These are phyloP conservation scores for Alternaria solani DNA, from an alignment of 2,329 filamentous ascomycete species.

Conservation along the genomic window DNA sequence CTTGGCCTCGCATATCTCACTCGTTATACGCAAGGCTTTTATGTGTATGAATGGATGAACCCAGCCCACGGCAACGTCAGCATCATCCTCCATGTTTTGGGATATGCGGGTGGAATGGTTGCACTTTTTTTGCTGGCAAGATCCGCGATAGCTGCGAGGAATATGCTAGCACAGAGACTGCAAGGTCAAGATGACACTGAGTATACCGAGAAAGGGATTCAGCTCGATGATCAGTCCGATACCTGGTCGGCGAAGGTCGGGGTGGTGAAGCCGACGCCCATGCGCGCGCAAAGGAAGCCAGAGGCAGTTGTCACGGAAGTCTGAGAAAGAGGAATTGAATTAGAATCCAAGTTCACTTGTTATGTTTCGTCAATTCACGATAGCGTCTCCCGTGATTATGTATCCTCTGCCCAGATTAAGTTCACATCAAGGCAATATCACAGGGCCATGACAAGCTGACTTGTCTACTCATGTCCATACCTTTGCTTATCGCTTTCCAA, in stretches of 20 bases:
- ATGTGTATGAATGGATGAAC: slow-evolving; percentile 69
- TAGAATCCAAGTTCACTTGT: background rate
- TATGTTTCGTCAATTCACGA: background rate
- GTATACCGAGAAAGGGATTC: slow-evolving; percentile 18
- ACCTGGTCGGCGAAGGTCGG: slow-evolving; percentile 23
- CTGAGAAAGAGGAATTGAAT: background rate
- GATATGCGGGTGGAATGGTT: slow-evolving; percentile 33
- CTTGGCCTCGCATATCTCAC: slow-evolving; percentile 77
- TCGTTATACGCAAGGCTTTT: slow-evolving; percentile 71
- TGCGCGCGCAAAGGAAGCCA: slow-evolving; percentile 4
- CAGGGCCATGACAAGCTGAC: background rate
- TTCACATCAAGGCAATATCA: background rate
- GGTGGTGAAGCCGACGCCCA: slow-evolving; percentile 13
- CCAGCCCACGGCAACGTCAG: slow-evolving; percentile 34
- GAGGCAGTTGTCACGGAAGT: background rate
- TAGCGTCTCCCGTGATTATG: background rate
- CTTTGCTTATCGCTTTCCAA: background rate
- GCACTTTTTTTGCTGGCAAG: slow-evolving; percentile 29
- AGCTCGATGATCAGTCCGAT: slow-evolving; percentile 19
- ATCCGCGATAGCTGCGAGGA: slow-evolving; percentile 23
- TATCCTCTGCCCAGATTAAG: background rate
- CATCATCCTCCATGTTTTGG: slow-evolving; percentile 32
- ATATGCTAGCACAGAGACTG: slow-evolving; percentile 19
- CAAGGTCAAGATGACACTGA: slow-evolving; percentile 4
- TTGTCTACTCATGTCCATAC: background rate